Evolutionary conservation across 2,329 filamentous ascomycete species (phyloP).

Genomic region (Ceratocystiopsis sp.): DNA sequence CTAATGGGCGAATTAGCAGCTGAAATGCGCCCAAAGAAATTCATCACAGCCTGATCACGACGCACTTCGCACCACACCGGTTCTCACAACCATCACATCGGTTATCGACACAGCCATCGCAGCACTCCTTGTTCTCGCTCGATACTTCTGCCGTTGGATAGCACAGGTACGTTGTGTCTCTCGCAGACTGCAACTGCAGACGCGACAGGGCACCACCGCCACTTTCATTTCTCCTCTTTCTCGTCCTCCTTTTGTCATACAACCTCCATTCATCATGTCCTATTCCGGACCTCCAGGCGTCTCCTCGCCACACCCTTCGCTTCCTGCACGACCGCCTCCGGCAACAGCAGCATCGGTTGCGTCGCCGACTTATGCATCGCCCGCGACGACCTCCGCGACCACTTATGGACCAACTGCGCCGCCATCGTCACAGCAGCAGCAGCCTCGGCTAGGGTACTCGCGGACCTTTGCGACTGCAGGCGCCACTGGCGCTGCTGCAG

Average conservation of each 20-base stretch:
- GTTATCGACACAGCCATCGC: too few relatives aligned
- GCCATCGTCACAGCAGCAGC: slow-evolving; percentile 7
- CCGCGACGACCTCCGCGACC: not conserved
- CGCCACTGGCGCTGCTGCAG: slow-evolving; percentile 11
- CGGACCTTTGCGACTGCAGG: slow-evolving; percentile 19
- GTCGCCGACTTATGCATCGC: not conserved
- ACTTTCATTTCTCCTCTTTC: not conserved
- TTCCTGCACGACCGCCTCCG: slow-evolving; percentile 10
- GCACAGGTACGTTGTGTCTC: slow-evolving; percentile 7
- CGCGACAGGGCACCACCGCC: too few relatives aligned
- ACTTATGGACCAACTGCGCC: slow-evolving; percentile 4
- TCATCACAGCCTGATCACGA: too few relatives aligned
- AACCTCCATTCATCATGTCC: slow-evolving; percentile 10
- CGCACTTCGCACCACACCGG: too few relatives aligned
- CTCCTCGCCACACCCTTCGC: slow-evolving; percentile 10
- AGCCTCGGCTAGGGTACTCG: slow-evolving; percentile 14
- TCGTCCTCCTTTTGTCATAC: not conserved
- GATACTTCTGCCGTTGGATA: too few relatives aligned
- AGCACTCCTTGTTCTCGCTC: too few relatives aligned
- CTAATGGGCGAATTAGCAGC: too few relatives aligned
- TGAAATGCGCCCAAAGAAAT: too few relatives aligned
- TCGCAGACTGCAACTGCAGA: not conserved
- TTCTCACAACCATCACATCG: too few relatives aligned
- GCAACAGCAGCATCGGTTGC: slow-evolving; percentile 7
- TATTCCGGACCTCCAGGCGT: slow-evolving; percentile 13